A percentile compares a stretch with the other conserved stretches of the same genome.
Evolutionary conservation across 2,329 filamentous ascomycete genomes (phyloP).

Genomic region (Cytospora piceae): DNA sequence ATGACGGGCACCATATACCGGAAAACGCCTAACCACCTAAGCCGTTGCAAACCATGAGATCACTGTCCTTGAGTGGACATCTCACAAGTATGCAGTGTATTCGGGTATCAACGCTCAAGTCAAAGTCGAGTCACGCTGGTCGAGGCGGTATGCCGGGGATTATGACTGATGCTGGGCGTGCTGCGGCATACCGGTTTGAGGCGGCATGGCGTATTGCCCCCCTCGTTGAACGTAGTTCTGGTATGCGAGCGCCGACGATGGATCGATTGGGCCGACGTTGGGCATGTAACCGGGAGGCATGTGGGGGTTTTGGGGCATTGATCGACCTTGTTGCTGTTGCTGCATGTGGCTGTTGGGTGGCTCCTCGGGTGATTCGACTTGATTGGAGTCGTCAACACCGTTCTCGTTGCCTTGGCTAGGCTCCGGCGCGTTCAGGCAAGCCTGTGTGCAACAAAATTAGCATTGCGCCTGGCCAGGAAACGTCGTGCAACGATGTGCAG

Average conservation of each 20-base stretch:
- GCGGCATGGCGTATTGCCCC: conserved; percentile 77
- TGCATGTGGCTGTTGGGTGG: conserved; percentile 76
- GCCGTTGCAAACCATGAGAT: conserved; percentile 46
- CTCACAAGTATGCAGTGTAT: conserved; percentile 57
- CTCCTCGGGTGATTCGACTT: conserved; percentile 91
- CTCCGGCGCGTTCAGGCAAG: conserved; percentile 95
- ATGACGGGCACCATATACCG: conserved; percentile 24
- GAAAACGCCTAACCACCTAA: conserved; percentile 50
- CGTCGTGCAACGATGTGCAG: conserved; percentile 23
- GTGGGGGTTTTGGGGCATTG: conserved; percentile 66
- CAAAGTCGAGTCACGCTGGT: conserved; percentile 31
- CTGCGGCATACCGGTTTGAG: conserved; percentile 77
- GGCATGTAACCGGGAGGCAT: conserved; percentile 68
- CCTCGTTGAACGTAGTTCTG: conserved; percentile 79
- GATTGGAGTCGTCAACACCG: conserved; percentile 74
- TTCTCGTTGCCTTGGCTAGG: conserved; percentile 81
- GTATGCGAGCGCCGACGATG: conserved; percentile 80
- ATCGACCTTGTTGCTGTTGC: conserved; percentile 61
- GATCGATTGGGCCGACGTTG: conserved; percentile 66
- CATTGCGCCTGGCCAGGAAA: conserved; percentile 10
- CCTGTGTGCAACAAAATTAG: conserved; percentile 58
- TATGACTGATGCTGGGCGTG: conserved; percentile 81
- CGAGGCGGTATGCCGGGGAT: conserved; percentile 31
- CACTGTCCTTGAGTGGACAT: conserved; percentile 35
- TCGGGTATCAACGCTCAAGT: conserved; percentile 60